These are phyloP conservation scores for Trichocladium antarcticum DNA, from an alignment of 495 filamentous ascomycete species.

Conservation along the genomic window DNA sequence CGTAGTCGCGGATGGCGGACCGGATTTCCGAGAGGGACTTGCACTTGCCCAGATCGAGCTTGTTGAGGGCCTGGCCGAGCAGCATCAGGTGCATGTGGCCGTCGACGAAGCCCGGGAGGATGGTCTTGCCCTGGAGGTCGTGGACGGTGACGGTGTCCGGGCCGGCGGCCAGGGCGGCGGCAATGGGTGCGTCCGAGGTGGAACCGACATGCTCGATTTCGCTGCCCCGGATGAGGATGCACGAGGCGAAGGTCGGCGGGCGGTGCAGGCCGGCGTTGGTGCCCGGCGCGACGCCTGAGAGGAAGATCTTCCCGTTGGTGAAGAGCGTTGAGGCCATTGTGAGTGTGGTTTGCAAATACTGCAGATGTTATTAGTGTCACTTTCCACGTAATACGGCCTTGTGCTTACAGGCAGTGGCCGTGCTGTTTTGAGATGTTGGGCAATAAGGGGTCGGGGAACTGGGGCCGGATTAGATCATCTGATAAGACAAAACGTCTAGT, in stretches of 20 bases:
- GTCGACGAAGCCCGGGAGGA: slow-evolving; percentile 56
- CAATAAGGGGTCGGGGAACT: neutral
- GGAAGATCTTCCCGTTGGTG: slow-evolving; percentile 24
- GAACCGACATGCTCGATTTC: slow-evolving; percentile 37
- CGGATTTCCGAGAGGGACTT: slow-evolving; percentile 45
- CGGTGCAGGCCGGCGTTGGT: slow-evolving; percentile 20
- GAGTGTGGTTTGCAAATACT: neutral
- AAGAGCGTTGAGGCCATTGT: slow-evolving; percentile 25
- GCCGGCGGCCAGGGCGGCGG: slow-evolving; percentile 20
- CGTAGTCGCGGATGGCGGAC: slow-evolving; percentile 38
- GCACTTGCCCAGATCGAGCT: slow-evolving; percentile 45
- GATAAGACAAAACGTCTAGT: neutral
- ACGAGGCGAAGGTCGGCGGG: slow-evolving; percentile 28
- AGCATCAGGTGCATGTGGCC: slow-evolving; percentile 54
- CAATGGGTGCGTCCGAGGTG: slow-evolving; percentile 24
- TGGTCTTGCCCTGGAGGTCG: slow-evolving; percentile 39
- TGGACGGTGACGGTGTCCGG: slow-evolving; percentile 26
- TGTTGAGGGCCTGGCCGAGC: slow-evolving; percentile 47
- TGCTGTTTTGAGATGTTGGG: neutral
- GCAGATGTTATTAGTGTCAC: slow-evolving; percentile 4
- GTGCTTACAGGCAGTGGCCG: neutral
- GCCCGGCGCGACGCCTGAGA: slow-evolving; percentile 17
- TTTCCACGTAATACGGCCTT: neutral
- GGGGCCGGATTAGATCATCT: slow-evolving; percentile 1
- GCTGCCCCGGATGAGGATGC: slow-evolving; percentile 27